These are phyloP conservation scores for Aechmea fasciata DNA, from an alignment of 176 grass and related monocot species.

Conservation along the genomic window DNA sequence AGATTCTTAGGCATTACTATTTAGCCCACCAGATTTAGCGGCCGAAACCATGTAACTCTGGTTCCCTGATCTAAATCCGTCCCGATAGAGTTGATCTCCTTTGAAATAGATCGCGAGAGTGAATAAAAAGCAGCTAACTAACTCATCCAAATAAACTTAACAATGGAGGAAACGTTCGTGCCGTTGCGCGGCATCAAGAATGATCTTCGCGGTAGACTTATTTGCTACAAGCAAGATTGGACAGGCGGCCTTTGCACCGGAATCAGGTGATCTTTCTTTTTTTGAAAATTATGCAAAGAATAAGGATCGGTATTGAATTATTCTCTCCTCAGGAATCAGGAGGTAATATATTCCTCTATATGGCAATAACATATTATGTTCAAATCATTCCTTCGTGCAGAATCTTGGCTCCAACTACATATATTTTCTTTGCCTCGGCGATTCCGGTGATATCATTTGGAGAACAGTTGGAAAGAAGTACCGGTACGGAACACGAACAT, in stretches of 20 bases:
- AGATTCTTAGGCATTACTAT: not conserved
- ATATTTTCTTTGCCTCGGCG: constrained; percentile 98
- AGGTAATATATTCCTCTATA: not conserved
- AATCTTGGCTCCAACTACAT: constrained; percentile 91
- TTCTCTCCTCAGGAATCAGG: too few relatives aligned
- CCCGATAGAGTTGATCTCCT: not conserved
- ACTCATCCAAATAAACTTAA: not conserved
- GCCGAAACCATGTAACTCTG: not conserved
- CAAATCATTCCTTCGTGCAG: constrained; percentile 20
- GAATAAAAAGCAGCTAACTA: constrained; percentile 5
- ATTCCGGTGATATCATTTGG: constrained; percentile 99
- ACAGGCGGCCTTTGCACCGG: constrained; percentile 62
- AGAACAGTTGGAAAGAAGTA: constrained; percentile 88
- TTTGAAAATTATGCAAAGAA: not conserved
- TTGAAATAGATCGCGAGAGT: not conserved
- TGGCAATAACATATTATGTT: not conserved
- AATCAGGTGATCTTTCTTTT: constrained; percentile 58
- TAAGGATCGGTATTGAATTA: not conserved
- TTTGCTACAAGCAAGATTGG: constrained; percentile 98
- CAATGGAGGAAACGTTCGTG: constrained; percentile 90
- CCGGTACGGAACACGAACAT: constrained; percentile 36
- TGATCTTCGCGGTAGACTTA: constrained; percentile 62
- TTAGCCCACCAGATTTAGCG: not conserved
- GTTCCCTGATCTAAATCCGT: not conserved
- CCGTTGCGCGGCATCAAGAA: constrained; percentile 78